phyloP scores from a whole-genome alignment of 495 filamentous ascomycete species.

The Daldinia childiae region DNA sequence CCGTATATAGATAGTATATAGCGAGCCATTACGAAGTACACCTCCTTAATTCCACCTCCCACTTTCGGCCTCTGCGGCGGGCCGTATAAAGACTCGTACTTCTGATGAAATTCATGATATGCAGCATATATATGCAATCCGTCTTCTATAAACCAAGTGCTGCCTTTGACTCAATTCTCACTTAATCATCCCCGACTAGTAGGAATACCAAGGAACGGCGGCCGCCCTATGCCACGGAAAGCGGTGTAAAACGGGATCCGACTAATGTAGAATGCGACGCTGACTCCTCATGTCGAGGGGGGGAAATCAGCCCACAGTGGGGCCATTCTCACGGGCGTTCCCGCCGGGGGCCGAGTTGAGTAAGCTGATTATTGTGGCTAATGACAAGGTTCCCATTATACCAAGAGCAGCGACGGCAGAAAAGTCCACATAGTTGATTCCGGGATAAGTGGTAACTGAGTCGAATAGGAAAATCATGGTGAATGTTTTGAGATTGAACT shows the following conservation, averaged over 20 bases:
- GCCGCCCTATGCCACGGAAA: slow-evolving; percentile 1
- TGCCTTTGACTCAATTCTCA: neutral
- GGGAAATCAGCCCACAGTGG: neutral
- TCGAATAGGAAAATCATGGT: neutral
- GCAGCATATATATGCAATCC: neutral
- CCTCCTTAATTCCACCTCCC: neutral
- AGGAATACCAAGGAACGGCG: neutral
- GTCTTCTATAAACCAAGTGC: neutral
- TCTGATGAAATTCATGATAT: neutral
- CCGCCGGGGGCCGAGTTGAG: neutral
- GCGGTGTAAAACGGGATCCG: neutral
- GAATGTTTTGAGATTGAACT: neutral
- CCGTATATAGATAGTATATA: neutral
- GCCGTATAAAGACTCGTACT: neutral
- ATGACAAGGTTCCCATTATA: neutral
- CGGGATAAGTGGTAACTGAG: neutral
- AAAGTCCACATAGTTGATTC: neutral
- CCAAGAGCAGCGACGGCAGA: neutral
- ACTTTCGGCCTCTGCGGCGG: neutral
- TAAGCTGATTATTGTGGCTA: neutral
- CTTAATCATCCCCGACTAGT: neutral
- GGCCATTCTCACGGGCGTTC: neutral
- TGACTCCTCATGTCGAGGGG: neutral
- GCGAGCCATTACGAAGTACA: neutral
- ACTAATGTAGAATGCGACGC: neutral